Base-by-base conservation (phyloP, 495 filamentous ascomycete genomes). In the Neurospora africana region DNA sequence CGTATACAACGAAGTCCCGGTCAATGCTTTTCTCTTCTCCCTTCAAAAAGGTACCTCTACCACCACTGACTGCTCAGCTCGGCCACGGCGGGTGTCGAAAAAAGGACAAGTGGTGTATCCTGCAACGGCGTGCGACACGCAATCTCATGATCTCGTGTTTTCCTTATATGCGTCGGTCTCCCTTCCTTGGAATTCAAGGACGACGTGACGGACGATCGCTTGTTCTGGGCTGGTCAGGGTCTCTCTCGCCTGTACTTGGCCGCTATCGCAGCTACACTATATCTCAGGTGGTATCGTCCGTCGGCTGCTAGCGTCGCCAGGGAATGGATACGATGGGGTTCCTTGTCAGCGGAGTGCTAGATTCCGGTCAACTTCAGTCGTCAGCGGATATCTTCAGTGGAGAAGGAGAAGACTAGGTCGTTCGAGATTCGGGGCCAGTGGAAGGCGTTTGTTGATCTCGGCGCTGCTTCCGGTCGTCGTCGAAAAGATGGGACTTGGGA, bases 131-230 rank as follows among this genome's bases (percentile, higher is more conserved):
- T 27, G 72, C 74, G 33, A 43, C 38, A 30, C 27, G 71, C 69
- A 73, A 69, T 75, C 71, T 79, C 77, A 79, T 79, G 72, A 74
- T 80, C 78, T 78, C 75, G 44, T 70, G 68, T 41, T 65, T 65
- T 21, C 38, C 35, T 61, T 41, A 35, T 65, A 65, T 65, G 15
- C 15, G 36, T 36, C 36, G 6, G 15, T 65, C 53, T 33, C n/a
- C n/a, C 69, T 71, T 70, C 36, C 21, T 70, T 44, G 35, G 35
- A 13, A 70, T 19, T 17, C 69, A 36, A 58, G 33, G 69, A 70
- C 15, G 69, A 70, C 69, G 23, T 53, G 21, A 61, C 53, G 10
- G 53, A 5, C 13, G 23, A 65, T 65, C 2, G 9, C 53, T 65
- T 11, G n/a, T 33, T 30, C 69, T 70, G 33, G 19, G 11, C 69